phyloP scores from a whole-genome alignment of 805 yeast genomes.

The Tetrapisispora namnaoensis region DNA sequence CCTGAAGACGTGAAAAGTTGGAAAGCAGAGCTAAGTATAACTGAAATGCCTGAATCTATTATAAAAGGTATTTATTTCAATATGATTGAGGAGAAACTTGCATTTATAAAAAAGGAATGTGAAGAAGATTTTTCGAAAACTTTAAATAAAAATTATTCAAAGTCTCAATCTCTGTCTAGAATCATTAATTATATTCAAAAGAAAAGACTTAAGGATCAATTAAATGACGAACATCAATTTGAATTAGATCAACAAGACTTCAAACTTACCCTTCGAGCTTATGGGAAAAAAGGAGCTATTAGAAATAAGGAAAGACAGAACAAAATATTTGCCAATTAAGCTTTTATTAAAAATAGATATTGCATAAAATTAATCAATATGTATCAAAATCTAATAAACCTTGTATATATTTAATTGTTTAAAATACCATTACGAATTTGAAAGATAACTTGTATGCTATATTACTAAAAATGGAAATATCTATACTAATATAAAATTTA shows the following conservation, averaged over 20 bases:
- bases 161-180: not conserved
- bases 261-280: not conserved
- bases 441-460: not conserved
- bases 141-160: not conserved
- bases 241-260: not conserved
- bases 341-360: too few species aligned
- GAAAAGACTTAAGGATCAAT: not conserved
- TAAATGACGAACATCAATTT: too few species aligned
- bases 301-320: not conserved
- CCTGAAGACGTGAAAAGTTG: constrained; percentile 24
- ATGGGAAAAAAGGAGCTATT: not conserved
- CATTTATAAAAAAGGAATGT: not conserved
- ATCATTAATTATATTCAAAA: not conserved
- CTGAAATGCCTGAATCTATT: constrained; percentile 9
- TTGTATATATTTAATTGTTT: not conserved
- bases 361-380: not conserved
- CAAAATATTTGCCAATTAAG: too few species aligned
- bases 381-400: not conserved
- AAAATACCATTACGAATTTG: not conserved
- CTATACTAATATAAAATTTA: not conserved
- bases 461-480: not conserved
- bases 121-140: not conserved
- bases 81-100: not conserved
- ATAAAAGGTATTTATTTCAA: not conserved
- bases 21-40: constrained; percentile 25